Base-by-base conservation (phyloP, 2,329 filamentous ascomycete genomes). In the Chalaropsis ovoidea region DNA sequence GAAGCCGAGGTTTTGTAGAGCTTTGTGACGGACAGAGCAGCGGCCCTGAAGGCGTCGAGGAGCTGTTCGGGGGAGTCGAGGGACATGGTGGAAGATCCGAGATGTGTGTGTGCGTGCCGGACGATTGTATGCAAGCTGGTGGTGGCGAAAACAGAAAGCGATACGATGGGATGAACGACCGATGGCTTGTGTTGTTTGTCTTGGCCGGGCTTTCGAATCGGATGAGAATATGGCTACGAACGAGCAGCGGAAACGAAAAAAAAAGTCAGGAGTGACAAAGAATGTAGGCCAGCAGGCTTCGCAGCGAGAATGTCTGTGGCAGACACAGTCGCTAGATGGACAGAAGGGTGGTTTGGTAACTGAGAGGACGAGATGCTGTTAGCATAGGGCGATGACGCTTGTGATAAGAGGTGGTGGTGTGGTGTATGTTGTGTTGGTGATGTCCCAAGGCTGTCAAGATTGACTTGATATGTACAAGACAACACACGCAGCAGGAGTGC, bases 11-110 rank as follows among this genome's bases (percentile, higher is more conserved):
- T 92, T 76, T 96, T 96, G 79, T 97, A 97, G 15, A 99, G 85
- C 72, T 95, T 96, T 61, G 94, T 97, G 65, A 97, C 92, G 5
- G 91, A 95, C 42, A 96, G 81, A 22, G 94, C 94, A 42, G 94
- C 94, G 17, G 88, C 86, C 75, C 91, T 94, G 81, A 99, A 99
- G 67, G 90, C 87, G 71, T 93, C 87, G 67, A 96, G 84, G 61
- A 96, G 84, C 72, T 85, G 81, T 72, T 86, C 84, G 19, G 82
- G 81, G 19, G 78, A 77, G 70, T 76, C 73, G 71, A 70, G 70
- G 22, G 62, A 54, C 56, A 43, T 62, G 54, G 8, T 68, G 70
- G 70, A 72, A 72, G 52, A 69, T 66, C n/a, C 17, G 27, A 10
- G 17, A 52, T 19, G 31, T 49, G 45, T 52, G 43, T 24, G 15